phyloP scores from a whole-genome alignment of 441 rosid genomes.

The Aleurites moluccanus region DNA sequence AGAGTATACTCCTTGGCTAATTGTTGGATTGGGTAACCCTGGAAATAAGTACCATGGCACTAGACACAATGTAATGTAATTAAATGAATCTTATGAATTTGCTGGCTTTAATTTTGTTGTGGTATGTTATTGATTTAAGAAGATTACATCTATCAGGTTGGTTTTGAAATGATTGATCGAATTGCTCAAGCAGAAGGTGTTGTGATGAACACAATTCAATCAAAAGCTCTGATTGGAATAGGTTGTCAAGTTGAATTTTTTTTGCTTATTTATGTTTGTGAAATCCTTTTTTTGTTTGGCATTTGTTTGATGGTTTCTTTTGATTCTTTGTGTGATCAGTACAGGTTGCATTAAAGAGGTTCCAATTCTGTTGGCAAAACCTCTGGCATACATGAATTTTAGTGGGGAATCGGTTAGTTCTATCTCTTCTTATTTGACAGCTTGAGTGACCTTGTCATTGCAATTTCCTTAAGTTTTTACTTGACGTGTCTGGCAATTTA shows the following conservation, averaged over 20 bases:
- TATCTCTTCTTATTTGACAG: constrained; percentile 16
- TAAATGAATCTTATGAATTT: neutral
- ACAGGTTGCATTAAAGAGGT: constrained; percentile 92
- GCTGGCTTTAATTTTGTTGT: neutral
- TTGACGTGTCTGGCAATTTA: neutral
- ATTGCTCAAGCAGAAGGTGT: constrained; percentile 64
- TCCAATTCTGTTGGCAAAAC: constrained; percentile 83
- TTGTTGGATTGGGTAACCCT: constrained; percentile 93
- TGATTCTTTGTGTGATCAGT: constrained; percentile 41
- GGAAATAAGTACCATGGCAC: constrained; percentile 95
- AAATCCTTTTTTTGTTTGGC: neutral
- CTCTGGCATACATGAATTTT: constrained; percentile 91
- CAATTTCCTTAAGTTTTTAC: neutral
- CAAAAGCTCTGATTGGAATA: constrained; percentile 90
- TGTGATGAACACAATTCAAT: constrained; percentile 77
- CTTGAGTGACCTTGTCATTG: neutral
- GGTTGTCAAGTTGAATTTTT: constrained; percentile 45
- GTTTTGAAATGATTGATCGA: constrained; percentile 85
- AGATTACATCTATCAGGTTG: constrained; percentile 52
- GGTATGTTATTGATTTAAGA: neutral
- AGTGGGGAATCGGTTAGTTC: constrained; percentile 86
- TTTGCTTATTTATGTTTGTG: constrained; percentile 1
- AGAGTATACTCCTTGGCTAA: constrained; percentile 91
- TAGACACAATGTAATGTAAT: constrained; percentile 91
- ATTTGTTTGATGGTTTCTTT: constrained; percentile 37